Evolutionary conservation across 345 rosid genomes (phyloP).

Genomic region (Streptanthus diversifolius): DNA sequence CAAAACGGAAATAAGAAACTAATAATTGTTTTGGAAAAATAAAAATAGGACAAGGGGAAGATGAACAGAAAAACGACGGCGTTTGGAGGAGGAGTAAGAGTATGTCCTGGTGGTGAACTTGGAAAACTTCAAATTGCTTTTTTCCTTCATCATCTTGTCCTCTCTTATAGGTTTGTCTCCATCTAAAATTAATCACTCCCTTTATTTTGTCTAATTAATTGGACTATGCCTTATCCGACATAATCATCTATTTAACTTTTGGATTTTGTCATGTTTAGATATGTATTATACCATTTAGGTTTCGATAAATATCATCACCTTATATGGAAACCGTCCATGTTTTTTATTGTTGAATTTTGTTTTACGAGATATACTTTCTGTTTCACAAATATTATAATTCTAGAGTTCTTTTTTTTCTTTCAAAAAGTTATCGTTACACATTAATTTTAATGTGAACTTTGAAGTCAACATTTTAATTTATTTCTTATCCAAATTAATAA

Average conservation of each 20-base stretch:
- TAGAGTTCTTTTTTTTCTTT: too few species aligned
- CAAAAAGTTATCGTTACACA: too few species aligned
- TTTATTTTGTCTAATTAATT: background rate
- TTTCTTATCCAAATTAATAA: too few species aligned
- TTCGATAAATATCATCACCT: background rate
- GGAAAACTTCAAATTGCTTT: constrained; percentile 67
- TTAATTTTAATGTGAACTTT: too few species aligned
- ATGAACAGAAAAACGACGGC: constrained; percentile 58
- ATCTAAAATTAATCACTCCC: background rate
- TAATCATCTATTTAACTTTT: constrained; percentile 13
- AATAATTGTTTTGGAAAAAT: background rate
- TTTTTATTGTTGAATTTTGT: too few species aligned
- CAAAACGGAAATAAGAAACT: background rate
- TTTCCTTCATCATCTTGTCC: constrained; percentile 91
- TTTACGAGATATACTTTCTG: too few species aligned
- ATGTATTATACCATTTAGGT: background rate
- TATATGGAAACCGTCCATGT: background rate
- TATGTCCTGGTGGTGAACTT: constrained; percentile 84
- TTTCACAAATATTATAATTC: too few species aligned
- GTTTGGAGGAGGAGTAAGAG: constrained; percentile 82
- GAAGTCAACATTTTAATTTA: too few species aligned
- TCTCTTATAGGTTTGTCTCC: constrained; percentile 52
- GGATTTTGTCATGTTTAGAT: background rate
- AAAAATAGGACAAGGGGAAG: constrained; percentile 50
- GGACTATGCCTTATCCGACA: constrained; percentile 26